Percentiles rank a stretch among this genome's conserved stretches.
These are phyloP conservation scores for Colletotrichum zoysiae DNA, from an alignment of 2,329 filamentous ascomycete species.

Conservation along the genomic window DNA sequence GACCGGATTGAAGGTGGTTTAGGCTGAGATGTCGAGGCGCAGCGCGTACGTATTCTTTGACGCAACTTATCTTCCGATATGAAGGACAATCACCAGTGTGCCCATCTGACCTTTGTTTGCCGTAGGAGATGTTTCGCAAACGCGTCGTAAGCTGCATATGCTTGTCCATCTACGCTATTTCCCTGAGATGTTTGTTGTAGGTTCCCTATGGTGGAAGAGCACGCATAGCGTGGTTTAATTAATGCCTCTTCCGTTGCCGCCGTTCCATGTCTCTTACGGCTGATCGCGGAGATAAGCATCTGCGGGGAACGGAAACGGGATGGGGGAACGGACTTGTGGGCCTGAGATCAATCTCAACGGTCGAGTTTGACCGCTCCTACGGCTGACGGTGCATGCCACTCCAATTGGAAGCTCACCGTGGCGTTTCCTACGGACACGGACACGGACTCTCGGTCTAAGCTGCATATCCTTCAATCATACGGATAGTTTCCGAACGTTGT, in stretches of 20 bases:
- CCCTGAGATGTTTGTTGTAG: too few relatives aligned
- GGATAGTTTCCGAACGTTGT: background rate
- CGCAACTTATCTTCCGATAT: too few relatives aligned
- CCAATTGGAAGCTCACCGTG: constrained; percentile 1
- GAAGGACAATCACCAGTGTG: too few relatives aligned
- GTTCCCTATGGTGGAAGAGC: background rate
- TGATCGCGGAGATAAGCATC: background rate
- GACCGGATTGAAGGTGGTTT: too few relatives aligned
- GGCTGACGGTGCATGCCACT: background rate
- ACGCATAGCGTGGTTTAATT: background rate
- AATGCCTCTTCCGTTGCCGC: background rate
- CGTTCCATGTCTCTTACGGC: too few relatives aligned
- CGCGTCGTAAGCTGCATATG: too few relatives aligned
- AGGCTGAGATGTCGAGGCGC: background rate
- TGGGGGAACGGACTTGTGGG: constrained; percentile 13
- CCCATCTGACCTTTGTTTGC: too few relatives aligned
- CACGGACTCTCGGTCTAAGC: constrained; percentile 13
- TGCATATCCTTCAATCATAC: constrained; percentile 2
- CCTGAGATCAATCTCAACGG: background rate
- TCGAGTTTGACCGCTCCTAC: background rate
- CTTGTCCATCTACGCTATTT: too few relatives aligned
- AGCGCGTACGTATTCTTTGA: background rate
- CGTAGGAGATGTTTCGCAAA: too few relatives aligned
- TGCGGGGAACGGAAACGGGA: constrained; percentile 18
- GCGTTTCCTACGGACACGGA: constrained; percentile 33